phyloP scores from a whole-genome alignment of 768 basidiomycete species.

The Omphalotus guepiniiformis region DNA sequence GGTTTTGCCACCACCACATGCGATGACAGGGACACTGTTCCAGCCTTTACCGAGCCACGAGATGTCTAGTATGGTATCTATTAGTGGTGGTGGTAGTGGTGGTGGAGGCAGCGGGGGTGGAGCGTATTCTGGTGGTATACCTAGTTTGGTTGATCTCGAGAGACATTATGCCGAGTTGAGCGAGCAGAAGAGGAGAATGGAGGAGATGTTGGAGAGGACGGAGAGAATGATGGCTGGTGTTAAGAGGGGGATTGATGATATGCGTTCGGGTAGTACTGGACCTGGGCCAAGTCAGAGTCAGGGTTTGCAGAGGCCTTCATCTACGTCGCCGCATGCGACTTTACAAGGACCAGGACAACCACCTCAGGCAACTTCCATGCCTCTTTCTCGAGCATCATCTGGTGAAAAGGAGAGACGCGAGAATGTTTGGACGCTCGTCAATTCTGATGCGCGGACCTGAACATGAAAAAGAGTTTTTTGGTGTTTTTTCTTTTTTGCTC shows the following conservation, averaged over 20 bases:
- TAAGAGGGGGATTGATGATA: slow-evolving; percentile 73
- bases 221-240: slow-evolving; percentile 69
- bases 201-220: slow-evolving; percentile 74
- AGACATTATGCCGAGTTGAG: slow-evolving; percentile 64
- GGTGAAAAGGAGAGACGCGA: slow-evolving; percentile 7
- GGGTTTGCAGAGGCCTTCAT: not conserved
- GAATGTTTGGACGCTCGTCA: slow-evolving; percentile 2
- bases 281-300: not conserved
- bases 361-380: not conserved
- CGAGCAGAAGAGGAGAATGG: slow-evolving; percentile 58
- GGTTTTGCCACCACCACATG: slow-evolving; percentile 35
- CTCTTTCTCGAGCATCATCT: not conserved
- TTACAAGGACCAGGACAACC: not conserved
- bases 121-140: slow-evolving; percentile 22
- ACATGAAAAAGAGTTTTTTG: not conserved
- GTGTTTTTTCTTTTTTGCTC: not conserved
- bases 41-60: slow-evolving; percentile 6
- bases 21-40: slow-evolving; percentile 18
- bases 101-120: slow-evolving; percentile 33
- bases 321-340: not conserved
- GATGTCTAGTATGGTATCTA: not conserved
- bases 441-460: not conserved
- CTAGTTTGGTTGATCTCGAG: slow-evolving; percentile 59
- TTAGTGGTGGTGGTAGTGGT: slow-evolving; percentile 19
- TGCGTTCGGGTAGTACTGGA: slow-evolving; percentile 36